Conservation (phyloP, 768 basidiomycete genomes). For the Termitomyces heimii region DNA sequence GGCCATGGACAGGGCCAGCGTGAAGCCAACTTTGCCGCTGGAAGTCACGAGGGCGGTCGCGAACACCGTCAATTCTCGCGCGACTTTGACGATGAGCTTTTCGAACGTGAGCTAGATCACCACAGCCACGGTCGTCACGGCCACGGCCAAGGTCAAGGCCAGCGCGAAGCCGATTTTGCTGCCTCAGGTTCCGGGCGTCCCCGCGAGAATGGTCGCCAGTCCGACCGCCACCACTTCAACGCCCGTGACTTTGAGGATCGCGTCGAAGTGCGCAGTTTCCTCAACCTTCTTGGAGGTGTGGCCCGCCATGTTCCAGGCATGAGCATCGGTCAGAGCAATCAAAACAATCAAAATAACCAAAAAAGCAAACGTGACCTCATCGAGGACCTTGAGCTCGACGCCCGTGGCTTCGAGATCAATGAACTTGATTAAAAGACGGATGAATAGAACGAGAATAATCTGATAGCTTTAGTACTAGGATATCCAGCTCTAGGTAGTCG, state of each 20-base stretch:
- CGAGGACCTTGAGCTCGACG: background rate
- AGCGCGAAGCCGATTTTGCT: background rate
- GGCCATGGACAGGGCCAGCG: too few relatives aligned
- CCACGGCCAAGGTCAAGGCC: background rate
- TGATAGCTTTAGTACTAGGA: background rate
- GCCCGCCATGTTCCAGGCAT: background rate
- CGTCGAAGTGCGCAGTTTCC: background rate
- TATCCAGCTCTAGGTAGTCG: conserved; percentile 2
- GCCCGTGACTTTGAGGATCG: background rate
- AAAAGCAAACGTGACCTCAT: background rate
- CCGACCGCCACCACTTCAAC: background rate
- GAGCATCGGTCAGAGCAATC: background rate
- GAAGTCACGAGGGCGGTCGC: too few relatives aligned
- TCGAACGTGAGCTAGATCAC: background rate
- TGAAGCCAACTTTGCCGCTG: too few relatives aligned
- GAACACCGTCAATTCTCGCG: background rate
- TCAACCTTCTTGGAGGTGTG: background rate
- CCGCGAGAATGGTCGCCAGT: background rate
- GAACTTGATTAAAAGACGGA: background rate
- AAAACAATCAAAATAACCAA: background rate
- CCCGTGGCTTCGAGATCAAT: conserved; percentile 5
- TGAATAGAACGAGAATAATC: background rate
- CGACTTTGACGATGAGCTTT: background rate
- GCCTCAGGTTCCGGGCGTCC: background rate
- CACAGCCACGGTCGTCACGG: too few relatives aligned